These are phyloP conservation scores for Penicillium sp. DNA, from an alignment of 2,329 filamentous ascomycete species.

Conservation along the genomic window DNA sequence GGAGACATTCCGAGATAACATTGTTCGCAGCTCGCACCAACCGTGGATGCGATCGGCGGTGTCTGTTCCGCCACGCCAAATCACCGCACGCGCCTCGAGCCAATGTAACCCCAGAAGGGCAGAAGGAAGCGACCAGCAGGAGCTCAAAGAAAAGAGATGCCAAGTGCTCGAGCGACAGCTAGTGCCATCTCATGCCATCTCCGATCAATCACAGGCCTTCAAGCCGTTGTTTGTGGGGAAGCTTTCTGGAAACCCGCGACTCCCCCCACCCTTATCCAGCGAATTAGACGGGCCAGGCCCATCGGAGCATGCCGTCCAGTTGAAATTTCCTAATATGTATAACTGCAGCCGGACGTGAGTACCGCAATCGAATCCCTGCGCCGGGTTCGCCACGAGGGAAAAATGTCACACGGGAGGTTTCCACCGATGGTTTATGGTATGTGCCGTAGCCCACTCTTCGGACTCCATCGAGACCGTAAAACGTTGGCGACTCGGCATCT, in stretches of 20 bases:
- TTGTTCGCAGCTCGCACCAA: slow-evolving; percentile 13
- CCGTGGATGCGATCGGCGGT: slow-evolving; percentile 23
- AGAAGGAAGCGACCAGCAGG: slow-evolving; percentile 9
- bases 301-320: slow-evolving; percentile 15
- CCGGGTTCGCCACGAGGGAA: slow-evolving; percentile 5
- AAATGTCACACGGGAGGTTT: not conserved
- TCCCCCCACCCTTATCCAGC: slow-evolving; percentile 14
- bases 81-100: not conserved
- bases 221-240: not conserved
- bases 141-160: not conserved
- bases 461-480: not conserved
- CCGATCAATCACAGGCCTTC: slow-evolving; percentile 10
- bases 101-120: slow-evolving; percentile 30
- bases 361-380: not conserved
- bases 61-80: slow-evolving; percentile 10
- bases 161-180: not conserved
- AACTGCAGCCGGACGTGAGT: not conserved
- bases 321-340: slow-evolving; percentile 4
- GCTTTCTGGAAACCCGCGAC: slow-evolving; percentile 10
- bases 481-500: not conserved
- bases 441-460: slow-evolving; percentile 2
- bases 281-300: slow-evolving; percentile 4
- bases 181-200: not conserved
- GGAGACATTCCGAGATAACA: slow-evolving; percentile 8
- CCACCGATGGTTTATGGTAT: not conserved